phyloP scores from a whole-genome alignment of 1,284 basidiomycete species.

The Puccinia coronata region DNA sequence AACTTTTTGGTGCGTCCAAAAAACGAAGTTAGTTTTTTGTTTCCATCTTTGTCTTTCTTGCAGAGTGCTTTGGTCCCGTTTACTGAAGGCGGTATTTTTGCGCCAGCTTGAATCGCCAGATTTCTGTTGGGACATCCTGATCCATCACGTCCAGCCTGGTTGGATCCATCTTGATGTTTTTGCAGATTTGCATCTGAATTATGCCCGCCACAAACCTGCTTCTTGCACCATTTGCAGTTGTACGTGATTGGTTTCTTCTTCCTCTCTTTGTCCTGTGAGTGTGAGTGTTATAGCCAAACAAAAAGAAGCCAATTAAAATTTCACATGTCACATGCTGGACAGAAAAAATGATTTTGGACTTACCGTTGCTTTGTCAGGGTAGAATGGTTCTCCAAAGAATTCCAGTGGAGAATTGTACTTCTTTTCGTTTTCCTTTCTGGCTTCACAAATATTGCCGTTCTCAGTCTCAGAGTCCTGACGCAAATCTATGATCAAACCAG shows the following conservation, averaged over 20 bases:
- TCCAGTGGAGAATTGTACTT: slow-evolving; percentile 24
- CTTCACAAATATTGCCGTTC: background rate
- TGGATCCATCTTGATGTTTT: slow-evolving; percentile 32
- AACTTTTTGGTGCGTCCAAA: slow-evolving; percentile 21
- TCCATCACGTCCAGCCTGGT: slow-evolving; percentile 30
- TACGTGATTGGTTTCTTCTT: slow-evolving; percentile 27
- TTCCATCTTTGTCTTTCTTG: background rate
- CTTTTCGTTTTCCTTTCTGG: background rate
- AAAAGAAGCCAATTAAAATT: background rate
- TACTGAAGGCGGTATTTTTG: slow-evolving; percentile 21
- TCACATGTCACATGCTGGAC: too few species aligned
- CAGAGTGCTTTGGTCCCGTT: background rate
- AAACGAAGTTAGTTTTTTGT: slow-evolving; percentile 7
- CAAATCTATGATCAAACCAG: background rate
- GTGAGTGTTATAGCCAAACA: background rate
- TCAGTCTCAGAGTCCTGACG: slow-evolving; percentile 16
- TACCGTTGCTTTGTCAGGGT: slow-evolving; percentile 8
- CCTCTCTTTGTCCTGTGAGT: background rate
- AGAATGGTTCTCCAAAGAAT: too few species aligned
- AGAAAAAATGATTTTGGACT: background rate
- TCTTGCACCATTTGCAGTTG: slow-evolving; percentile 31
- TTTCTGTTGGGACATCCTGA: slow-evolving; percentile 16
- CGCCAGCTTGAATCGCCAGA: slow-evolving; percentile 4
- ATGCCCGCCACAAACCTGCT: slow-evolving; percentile 21
- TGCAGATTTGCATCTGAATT: slow-evolving; percentile 17